Evolutionary conservation across 352 stramenopile genomes (phyloP).

Genomic region (Phytophthora hybrid): DNA sequence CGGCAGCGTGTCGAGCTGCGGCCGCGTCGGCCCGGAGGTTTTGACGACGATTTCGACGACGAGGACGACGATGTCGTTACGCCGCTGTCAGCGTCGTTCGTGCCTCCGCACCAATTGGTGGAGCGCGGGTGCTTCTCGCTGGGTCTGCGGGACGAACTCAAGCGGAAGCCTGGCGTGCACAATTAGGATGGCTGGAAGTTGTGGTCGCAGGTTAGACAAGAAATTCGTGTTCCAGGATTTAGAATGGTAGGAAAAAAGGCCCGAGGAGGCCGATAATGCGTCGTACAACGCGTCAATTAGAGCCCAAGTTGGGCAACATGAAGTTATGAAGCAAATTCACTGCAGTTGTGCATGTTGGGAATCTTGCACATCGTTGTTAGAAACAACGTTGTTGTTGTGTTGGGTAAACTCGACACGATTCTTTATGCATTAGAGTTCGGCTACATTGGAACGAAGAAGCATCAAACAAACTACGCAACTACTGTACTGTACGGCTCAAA

Average conservation of each 20-base stretch:
- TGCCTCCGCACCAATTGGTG: conserved; percentile 79
- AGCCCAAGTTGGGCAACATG: conserved; percentile 14
- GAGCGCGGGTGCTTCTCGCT: conserved; percentile 78
- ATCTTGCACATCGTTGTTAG: not conserved
- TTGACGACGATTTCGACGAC: conserved; percentile 33
- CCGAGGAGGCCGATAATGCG: not conserved
- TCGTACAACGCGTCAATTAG: conserved; percentile 21
- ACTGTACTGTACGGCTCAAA: conserved; percentile 4
- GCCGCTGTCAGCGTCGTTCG: conserved; percentile 67
- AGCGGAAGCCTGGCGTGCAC: conserved; percentile 53
- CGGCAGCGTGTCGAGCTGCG: conserved; percentile 18
- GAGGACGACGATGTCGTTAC: conserved; percentile 40
- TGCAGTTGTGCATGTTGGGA: not conserved
- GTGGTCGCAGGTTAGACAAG: conserved; percentile 24
- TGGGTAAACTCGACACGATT: too few relatives aligned
- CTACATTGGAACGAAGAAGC: not conserved
- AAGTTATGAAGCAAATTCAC: conserved; percentile 24
- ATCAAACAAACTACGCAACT: conserved; percentile 9
- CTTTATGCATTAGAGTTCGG: too few relatives aligned
- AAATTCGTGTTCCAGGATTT: conserved; percentile 15
- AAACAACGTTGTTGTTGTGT: not conserved
- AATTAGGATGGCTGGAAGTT: conserved; percentile 21
- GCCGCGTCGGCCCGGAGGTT: conserved; percentile 21
- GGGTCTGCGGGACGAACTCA: conserved; percentile 73
- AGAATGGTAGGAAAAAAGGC: conserved; percentile 8